These are phyloP conservation scores for Aspergillus ostianus DNA, from an alignment of 495 filamentous ascomycete genomes.

Conservation along the genomic window DNA sequence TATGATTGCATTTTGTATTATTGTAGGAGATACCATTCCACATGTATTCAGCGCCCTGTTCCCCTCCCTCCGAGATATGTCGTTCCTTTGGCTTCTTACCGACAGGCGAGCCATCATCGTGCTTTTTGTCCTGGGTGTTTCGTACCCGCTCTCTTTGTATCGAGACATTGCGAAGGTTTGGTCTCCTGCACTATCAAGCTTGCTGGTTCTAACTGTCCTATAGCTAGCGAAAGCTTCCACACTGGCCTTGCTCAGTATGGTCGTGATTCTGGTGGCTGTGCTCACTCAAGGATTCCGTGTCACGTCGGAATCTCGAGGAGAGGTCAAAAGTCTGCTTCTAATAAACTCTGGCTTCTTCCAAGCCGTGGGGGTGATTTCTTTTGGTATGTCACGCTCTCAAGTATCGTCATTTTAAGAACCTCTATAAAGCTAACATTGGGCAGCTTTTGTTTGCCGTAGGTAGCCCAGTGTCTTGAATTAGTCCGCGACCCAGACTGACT, in stretches of 20 bases:
- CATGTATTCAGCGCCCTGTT: slow-evolving; percentile 82
- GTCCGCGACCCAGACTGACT: slow-evolving; percentile 13
- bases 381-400: slow-evolving; percentile 56
- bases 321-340: slow-evolving; percentile 61
- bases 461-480: slow-evolving; percentile 7
- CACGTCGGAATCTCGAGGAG: slow-evolving; percentile 65
- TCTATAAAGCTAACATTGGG: slow-evolving; percentile 29
- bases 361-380: slow-evolving; percentile 95
- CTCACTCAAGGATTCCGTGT: slow-evolving; percentile 78
- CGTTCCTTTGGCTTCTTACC: slow-evolving; percentile 77
- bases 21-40: slow-evolving; percentile 93
- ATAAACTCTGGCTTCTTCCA: slow-evolving; percentile 88
- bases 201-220: slow-evolving; percentile 20
- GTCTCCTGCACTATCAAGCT: not conserved
- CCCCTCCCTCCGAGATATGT: slow-evolving; percentile 67
- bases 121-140: slow-evolving; percentile 77
- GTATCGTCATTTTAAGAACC: not conserved
- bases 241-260: slow-evolving; percentile 87
- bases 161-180: slow-evolving; percentile 93
- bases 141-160: slow-evolving; percentile 91
- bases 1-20: slow-evolving; percentile 97
- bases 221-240: slow-evolving; percentile 94
- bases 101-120: slow-evolving; percentile 82
- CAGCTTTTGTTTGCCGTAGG: slow-evolving; percentile 84
- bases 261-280: slow-evolving; percentile 83